These are phyloP conservation scores for Phytophthora melonis DNA, from an alignment of 352 stramenopile species.

Conservation along the genomic window DNA sequence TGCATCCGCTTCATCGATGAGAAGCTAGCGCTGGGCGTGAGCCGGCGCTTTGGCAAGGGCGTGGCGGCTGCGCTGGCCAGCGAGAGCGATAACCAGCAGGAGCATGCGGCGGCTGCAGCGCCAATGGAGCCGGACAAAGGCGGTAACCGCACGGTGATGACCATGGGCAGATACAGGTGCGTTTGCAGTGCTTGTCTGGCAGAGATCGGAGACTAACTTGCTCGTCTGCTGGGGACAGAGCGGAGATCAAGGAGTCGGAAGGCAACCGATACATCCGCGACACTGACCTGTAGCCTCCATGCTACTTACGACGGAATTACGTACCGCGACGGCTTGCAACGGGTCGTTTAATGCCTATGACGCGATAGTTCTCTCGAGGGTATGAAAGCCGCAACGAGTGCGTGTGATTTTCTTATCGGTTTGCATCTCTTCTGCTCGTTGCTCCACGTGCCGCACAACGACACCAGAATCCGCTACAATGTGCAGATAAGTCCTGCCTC, in stretches of 20 bases:
- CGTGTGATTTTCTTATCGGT: no score
- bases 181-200: background rate
- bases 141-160: slow-evolving; percentile 77
- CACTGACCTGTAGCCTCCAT: slow-evolving; percentile 64
- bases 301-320: background rate
- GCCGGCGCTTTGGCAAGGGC: slow-evolving; percentile 74
- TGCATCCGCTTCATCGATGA: slow-evolving; percentile 89
- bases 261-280: slow-evolving; percentile 91
- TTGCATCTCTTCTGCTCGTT: slow-evolving; percentile 6
- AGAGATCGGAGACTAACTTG: background rate
- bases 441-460: background rate
- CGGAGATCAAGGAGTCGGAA: slow-evolving; percentile 91
- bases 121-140: slow-evolving; percentile 60
- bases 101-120: slow-evolving; percentile 24
- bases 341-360: background rate
- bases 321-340: background rate
- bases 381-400: background rate
- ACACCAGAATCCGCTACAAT: background rate
- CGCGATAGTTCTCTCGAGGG: background rate
- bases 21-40: slow-evolving; percentile 80
- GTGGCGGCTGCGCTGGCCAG: slow-evolving; percentile 25
- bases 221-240: slow-evolving; percentile 41
- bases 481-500: background rate
- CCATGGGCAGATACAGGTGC: slow-evolving; percentile 85
- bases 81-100: slow-evolving; percentile 49